Conservation (phyloP, 2,329 filamentous ascomycete species). For the Aspergillus fischeri region DNA sequence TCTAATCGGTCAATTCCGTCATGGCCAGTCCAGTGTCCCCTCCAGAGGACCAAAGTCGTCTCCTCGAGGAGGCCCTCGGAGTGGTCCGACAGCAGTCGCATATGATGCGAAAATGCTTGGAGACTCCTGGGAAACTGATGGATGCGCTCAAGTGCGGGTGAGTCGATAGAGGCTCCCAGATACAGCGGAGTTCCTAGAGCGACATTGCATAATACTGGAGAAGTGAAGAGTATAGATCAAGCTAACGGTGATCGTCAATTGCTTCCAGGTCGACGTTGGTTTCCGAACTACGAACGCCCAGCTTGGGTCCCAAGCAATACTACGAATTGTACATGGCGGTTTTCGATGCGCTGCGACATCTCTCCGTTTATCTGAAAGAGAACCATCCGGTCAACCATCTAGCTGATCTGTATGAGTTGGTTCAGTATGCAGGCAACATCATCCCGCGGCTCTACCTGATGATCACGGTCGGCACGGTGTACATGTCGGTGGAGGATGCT, state of each 20-base stretch:
- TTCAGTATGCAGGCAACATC: conserved; percentile 98
- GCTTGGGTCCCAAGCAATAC: conserved; percentile 97
- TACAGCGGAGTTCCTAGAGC: conserved; percentile 2
- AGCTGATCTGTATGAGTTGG: conserved; percentile 94
- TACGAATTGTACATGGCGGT: conserved; percentile 99
- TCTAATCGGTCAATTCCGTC: conserved; percentile 23
- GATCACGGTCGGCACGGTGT: conserved; percentile 98
- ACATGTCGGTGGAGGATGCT: conserved; percentile 97
- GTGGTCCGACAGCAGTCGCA: conserved; percentile 96
- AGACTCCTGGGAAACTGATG: conserved; percentile 98
- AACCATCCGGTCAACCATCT: conserved; percentile 97
- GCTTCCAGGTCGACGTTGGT: conserved; percentile 81
- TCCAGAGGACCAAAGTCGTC: conserved; percentile 77
- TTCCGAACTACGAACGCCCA: conserved; percentile 96
- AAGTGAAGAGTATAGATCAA: background rate
- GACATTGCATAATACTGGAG: background rate
- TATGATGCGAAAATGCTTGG: conserved; percentile 96
- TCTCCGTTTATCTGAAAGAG: conserved; percentile 93
- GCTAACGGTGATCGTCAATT: conserved; percentile 12
- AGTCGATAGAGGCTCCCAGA: conserved; percentile 35
- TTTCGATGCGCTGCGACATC: conserved; percentile 93
- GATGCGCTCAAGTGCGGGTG: conserved; percentile 99
- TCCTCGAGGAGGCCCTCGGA: conserved; percentile 94
- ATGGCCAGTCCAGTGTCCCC: conserved; percentile 55
- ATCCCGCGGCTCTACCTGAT: conserved; percentile 94